A percentile compares a stretch with the other conserved stretches of the same genome.
These are phyloP conservation scores for Sphaerulina populicola DNA, from an alignment of 2,329 filamentous ascomycete species.

Conservation along the genomic window DNA sequence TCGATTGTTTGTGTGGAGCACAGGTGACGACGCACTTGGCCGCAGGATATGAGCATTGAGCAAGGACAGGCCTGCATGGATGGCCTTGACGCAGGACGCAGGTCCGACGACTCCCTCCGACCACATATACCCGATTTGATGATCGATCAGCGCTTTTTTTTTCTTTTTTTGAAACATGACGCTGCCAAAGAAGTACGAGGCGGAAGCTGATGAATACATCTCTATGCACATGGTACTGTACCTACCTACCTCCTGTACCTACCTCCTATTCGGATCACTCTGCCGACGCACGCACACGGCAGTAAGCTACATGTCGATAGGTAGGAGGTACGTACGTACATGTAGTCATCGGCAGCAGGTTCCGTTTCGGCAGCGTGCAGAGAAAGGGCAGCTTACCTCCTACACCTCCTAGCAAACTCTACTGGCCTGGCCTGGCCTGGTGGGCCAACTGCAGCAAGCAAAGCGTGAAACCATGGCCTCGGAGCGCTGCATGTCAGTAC, in stretches of 20 bases:
- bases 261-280: no score
- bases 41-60: background rate
- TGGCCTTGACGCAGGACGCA: slow-evolving; percentile 8
- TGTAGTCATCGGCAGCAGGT: no score
- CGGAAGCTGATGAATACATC: no score
- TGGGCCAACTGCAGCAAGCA: background rate
- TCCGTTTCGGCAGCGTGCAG: no score
- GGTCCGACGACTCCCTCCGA: slow-evolving; percentile 1
- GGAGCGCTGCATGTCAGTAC: background rate
- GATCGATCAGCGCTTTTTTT: background rate
- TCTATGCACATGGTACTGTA: no score
- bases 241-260: no score
- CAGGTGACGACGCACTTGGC: background rate
- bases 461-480: background rate
- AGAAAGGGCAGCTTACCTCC: no score
- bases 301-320: no score
- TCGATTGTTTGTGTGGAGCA: background rate
- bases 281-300: no score
- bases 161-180: background rate
- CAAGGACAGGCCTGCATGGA: background rate
- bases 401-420: no score
- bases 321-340: no score
- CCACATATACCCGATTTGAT: background rate
- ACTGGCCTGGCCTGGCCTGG: no score
- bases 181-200: background rate